Conservation (phyloP, 805 yeast genomes). For the Candida parachauliodes region DNA sequence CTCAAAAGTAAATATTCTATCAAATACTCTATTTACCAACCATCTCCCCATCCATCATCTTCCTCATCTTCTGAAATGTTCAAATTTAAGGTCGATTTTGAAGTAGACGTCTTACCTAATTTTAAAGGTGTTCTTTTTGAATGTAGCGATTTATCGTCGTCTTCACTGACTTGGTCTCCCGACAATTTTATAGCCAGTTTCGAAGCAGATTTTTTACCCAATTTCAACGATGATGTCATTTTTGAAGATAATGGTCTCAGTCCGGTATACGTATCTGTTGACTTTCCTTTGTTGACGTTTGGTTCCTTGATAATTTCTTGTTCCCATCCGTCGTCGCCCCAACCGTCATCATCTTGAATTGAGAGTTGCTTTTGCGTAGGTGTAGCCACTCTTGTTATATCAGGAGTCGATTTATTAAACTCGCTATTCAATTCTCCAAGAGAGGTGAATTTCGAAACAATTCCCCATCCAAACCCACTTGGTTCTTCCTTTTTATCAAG, state of each 20-base stretch:
- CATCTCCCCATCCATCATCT: conserved; percentile 33
- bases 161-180: conserved; percentile 6
- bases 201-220: conserved; percentile 15
- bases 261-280: conserved; percentile 8
- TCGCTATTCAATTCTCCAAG: conserved; percentile 30
- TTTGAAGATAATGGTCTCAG: not conserved
- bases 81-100: no score
- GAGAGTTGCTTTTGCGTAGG: conserved; percentile 18
- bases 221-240: conserved; percentile 16
- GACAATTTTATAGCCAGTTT: conserved; percentile 21
- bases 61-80: conserved; percentile 24
- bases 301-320: conserved; percentile 11
- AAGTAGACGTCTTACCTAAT: no score
- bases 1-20: no score
- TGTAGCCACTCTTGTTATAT: conserved; percentile 25
- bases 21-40: conserved; percentile 19
- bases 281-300: conserved; percentile 7
- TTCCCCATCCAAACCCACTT: conserved; percentile 33
- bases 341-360: conserved; percentile 1
- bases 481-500: conserved; percentile 4
- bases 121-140: no score
- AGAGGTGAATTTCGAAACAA: conserved; percentile 33
- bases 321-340: conserved; percentile 14
- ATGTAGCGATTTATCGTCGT: conserved; percentile 17
- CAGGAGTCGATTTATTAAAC: conserved; percentile 35